Percentiles rank a stretch among this genome's conserved stretches.
phyloP scores from a whole-genome alignment of 2,329 filamentous ascomycete genomes.

The Fusarium sp. region DNA sequence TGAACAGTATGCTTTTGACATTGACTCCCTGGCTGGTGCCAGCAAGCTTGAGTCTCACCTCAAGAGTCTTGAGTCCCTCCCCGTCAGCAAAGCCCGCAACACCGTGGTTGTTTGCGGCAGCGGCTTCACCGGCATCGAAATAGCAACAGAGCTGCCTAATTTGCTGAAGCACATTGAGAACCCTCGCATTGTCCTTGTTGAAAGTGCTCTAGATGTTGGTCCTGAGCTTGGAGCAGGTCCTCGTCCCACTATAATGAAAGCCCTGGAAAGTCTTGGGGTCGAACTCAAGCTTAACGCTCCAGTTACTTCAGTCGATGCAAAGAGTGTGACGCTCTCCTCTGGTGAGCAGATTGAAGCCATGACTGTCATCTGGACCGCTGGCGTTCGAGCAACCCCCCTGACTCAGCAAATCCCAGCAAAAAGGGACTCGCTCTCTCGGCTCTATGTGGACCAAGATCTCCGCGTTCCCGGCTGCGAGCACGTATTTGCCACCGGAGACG shows the following conservation, averaged over 20 bases:
- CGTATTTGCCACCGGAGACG: conserved; percentile 50
- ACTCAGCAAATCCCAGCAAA: conserved; percentile 50
- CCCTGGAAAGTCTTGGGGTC: conserved; percentile 47
- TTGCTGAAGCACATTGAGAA: conserved; percentile 35
- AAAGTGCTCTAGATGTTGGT: conserved; percentile 46
- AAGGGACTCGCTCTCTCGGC: conserved; percentile 41
- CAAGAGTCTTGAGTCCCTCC: conserved; percentile 17
- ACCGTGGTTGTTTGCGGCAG: conserved; percentile 53
- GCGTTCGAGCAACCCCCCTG: conserved; percentile 49
- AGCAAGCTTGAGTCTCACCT: conserved; percentile 50
- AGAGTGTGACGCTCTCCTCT: conserved; percentile 44
- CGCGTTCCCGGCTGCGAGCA: neutral
- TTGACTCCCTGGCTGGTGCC: conserved; percentile 50
- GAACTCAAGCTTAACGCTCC: conserved; percentile 48
- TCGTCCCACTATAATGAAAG: conserved; percentile 50
- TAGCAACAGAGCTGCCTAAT: conserved; percentile 48
- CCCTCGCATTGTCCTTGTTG: conserved; percentile 48
- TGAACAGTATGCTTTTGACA: conserved; percentile 50
- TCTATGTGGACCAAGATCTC: conserved; percentile 23
- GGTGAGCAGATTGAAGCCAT: conserved; percentile 51
- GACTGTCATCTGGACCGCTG: conserved; percentile 55
- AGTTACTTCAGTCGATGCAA: conserved; percentile 43
- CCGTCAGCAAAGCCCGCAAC: conserved; percentile 45
- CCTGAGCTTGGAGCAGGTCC: conserved; percentile 51
- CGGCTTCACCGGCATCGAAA: conserved; percentile 54